phyloP scores from a whole-genome alignment of 2,329 filamentous ascomycete genomes.

The Aspergillus quadrilineatus region DNA sequence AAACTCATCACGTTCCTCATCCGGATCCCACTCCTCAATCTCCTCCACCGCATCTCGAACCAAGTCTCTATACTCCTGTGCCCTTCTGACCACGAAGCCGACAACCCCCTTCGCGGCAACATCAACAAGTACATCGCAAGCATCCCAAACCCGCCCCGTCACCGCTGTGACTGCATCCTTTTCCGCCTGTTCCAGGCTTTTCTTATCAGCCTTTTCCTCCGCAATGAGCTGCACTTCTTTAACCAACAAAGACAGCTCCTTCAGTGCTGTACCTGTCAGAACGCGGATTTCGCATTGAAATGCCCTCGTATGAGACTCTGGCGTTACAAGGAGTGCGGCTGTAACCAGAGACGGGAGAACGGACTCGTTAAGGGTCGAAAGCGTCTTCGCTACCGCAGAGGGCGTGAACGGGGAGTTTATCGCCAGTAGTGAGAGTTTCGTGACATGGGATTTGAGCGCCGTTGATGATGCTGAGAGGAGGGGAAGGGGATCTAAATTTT shows the following conservation, averaged over 20 bases:
- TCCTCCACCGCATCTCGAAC: constrained; percentile 82
- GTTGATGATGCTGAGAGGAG: constrained; percentile 70
- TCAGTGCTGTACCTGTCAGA: constrained; percentile 60
- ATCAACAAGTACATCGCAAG: constrained; percentile 70
- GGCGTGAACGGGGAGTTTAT: constrained; percentile 86
- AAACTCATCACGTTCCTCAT: constrained; percentile 61
- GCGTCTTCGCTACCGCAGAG: constrained; percentile 67
- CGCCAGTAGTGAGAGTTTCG: constrained; percentile 81
- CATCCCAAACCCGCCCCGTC: constrained; percentile 79
- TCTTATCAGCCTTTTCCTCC: constrained; percentile 25
- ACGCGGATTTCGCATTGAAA: constrained; percentile 64
- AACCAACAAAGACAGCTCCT: constrained; percentile 63
- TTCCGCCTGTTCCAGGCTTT: constrained; percentile 29
- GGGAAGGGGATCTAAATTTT: constrained; percentile 50
- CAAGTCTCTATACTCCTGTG: constrained; percentile 70
- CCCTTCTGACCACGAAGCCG: constrained; percentile 68
- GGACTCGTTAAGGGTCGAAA: constrained; percentile 69
- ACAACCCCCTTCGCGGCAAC: constrained; percentile 67
- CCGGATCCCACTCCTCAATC: constrained; percentile 82
- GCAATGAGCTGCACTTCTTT: constrained; percentile 56
- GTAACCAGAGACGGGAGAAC: constrained; percentile 74
- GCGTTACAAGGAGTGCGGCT: constrained; percentile 64
- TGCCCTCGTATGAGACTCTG: constrained; percentile 60
- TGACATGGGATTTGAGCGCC: constrained; percentile 77
- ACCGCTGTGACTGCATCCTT: constrained; percentile 60